Evolutionary conservation across 495 filamentous ascomycete species (phyloP), one percentile per base, ranked within the genome.

Genomic region (Penicillium cataractarum): DNA sequence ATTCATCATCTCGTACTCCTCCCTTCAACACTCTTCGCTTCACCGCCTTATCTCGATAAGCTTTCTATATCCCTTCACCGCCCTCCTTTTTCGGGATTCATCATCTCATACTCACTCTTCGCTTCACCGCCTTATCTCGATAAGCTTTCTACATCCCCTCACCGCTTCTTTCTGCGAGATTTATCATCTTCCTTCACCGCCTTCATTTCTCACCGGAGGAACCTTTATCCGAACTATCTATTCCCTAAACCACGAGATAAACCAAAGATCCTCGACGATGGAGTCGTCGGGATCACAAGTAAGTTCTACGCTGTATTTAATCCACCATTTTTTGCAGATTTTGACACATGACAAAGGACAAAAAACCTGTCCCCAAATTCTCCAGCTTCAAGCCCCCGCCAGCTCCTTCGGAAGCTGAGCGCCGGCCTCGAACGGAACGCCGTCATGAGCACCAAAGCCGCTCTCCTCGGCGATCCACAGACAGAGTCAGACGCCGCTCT

Each of bases 351-450:
- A 27, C 65, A 4, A 42, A 80, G 77, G 78, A 75, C 58, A 75
- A 75, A 59, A 72, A 75, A 60, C 53, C 78, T 21, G 76, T 89
- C 57, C 89, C 89, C 32, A 89, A 84, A 46, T 92, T 92, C 64
- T 79, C 79, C 46, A 91, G 89, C 62, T 92, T 90, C 80, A 87
- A 83, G 62, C 81, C 84, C 37, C 83, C 82, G 50, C 60, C 70
- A 57, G 60, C 74, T 46, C 52, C 60, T 59, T 69, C 74, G 52
- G 56, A 68, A 24, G 62, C 35, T n/a, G 35, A 44, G 54, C 49
- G 5, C 32, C 8, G 2, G 26, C 10, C 37, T 63, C 65, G 62
- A 21, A 61, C 15, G 15, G 5, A 39, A 39, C 58, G 65, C 26
- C 58, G 53, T 57, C 53, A 70, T 49, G 69, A 73, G 12, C 53